These are phyloP conservation scores for Trichaptum fuscoviolaceum DNA, from an alignment of 768 basidiomycete genomes.

Conservation along the genomic window DNA sequence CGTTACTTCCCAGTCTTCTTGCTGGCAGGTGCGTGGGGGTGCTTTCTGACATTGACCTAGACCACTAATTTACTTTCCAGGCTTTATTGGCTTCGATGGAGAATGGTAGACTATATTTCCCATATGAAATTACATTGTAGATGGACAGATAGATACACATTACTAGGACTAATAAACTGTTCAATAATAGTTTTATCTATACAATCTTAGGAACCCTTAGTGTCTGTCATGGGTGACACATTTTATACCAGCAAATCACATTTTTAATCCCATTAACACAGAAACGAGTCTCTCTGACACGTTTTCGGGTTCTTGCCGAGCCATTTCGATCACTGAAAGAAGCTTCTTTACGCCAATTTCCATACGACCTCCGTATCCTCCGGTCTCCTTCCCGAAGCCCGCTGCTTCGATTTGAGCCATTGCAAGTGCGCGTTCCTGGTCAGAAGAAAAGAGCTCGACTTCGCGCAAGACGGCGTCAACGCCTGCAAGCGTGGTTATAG, in stretches of 20 bases:
- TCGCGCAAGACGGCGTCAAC: conserved; percentile 77
- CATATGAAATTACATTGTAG: not conserved
- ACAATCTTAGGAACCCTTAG: not conserved
- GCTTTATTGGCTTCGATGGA: conserved; percentile 82
- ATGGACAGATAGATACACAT: not conserved
- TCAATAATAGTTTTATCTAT: not conserved
- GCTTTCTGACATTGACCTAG: not conserved
- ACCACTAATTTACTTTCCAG: conserved; percentile 28
- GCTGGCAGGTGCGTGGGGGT: conserved; percentile 51
- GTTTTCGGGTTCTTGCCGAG: conserved; percentile 88
- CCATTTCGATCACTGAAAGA: conserved; percentile 91
- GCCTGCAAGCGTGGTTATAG: conserved; percentile 64
- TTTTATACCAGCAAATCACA: conserved; percentile 18
- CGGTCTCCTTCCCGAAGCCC: conserved; percentile 54
- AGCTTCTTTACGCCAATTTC: conserved; percentile 94
- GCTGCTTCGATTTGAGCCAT: conserved; percentile 67
- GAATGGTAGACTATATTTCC: conserved; percentile 52
- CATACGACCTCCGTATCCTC: conserved; percentile 34
- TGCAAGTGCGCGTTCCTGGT: conserved; percentile 50
- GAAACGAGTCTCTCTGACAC: conserved; percentile 65
- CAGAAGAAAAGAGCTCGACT: conserved; percentile 65
- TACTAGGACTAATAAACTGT: not conserved
- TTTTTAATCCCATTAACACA: conserved; percentile 53
- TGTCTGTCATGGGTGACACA: not conserved
- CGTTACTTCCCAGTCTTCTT: conserved; percentile 76